Evolutionary conservation across 495 filamentous ascomycete species (phyloP).

Genomic region (Achaetomiella virescens): DNA sequence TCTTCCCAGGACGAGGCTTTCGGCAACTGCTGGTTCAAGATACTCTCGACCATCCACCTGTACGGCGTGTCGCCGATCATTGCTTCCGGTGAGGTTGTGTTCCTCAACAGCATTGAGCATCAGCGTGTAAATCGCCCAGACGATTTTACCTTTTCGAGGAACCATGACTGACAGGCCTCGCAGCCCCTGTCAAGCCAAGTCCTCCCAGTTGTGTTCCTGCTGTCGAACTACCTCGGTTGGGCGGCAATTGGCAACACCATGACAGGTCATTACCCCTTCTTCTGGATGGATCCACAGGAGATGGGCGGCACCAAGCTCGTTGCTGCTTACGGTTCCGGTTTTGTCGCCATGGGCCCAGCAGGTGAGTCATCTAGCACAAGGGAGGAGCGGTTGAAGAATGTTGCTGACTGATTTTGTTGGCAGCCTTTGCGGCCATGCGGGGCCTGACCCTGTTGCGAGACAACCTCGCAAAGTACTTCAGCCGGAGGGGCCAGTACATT

Average conservation of each 20-base stretch:
- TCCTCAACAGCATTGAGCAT: slow-evolving; percentile 46
- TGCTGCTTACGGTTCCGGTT: slow-evolving; percentile 29
- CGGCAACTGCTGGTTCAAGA: slow-evolving; percentile 30
- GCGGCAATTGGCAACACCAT: slow-evolving; percentile 39
- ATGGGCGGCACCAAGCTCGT: slow-evolving; percentile 31
- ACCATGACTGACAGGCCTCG: slow-evolving; percentile 8
- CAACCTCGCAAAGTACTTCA: slow-evolving; percentile 24
- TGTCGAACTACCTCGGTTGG: slow-evolving; percentile 43
- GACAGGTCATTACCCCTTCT: slow-evolving; percentile 43
- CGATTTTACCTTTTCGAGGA: background rate
- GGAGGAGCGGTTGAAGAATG: background rate
- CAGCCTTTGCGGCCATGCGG: slow-evolving; percentile 41
- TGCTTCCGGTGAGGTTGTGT: slow-evolving; percentile 40
- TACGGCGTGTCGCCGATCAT: slow-evolving; percentile 37
- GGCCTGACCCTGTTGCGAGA: slow-evolving; percentile 42
- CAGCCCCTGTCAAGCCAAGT: slow-evolving; percentile 37
- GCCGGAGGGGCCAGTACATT: background rate
- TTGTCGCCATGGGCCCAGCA: slow-evolving; percentile 29
- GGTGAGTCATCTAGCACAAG: slow-evolving; percentile 26
- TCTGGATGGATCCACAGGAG: slow-evolving; percentile 41
- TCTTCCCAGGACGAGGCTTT: slow-evolving; percentile 22
- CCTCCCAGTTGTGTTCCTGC: slow-evolving; percentile 30
- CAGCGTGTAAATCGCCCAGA: slow-evolving; percentile 34
- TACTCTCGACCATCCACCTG: slow-evolving; percentile 42
- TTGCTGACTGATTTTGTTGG: slow-evolving; percentile 14